phyloP scores from a whole-genome alignment of 2,329 filamentous ascomycete genomes.

The Madurella fahalii region DNA sequence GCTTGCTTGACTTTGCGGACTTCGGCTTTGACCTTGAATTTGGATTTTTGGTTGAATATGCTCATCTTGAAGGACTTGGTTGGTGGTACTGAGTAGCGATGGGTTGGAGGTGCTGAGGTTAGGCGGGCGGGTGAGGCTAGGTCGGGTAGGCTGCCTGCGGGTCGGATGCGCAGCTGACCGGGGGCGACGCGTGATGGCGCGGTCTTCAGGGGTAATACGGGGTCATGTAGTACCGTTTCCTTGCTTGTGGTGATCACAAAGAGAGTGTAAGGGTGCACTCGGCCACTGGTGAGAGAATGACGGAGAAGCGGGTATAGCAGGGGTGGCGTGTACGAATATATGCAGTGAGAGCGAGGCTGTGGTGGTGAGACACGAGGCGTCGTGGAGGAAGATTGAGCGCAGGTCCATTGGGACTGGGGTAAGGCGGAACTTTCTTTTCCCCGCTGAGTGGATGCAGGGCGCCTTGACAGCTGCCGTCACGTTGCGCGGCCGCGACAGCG shows the following conservation, averaged over 20 bases:
- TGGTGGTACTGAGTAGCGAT: slow-evolving; percentile 15
- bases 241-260: no score
- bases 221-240: not conserved
- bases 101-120: not conserved
- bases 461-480: slow-evolving; percentile 6
- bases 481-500: slow-evolving; percentile 5
- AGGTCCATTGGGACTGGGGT: slow-evolving; percentile 2
- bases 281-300: not conserved
- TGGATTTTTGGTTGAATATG: slow-evolving; percentile 42
- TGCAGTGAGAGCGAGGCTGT: not conserved
- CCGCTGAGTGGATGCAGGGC: not conserved
- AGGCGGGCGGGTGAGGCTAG: not conserved
- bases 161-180: not conserved
- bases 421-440: slow-evolving; percentile 4
- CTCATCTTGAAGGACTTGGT: slow-evolving; percentile 39
- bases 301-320: not conserved
- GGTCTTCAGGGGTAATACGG: not conserved
- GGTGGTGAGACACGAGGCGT: slow-evolving; percentile 8
- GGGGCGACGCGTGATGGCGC: not conserved
- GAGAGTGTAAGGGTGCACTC: no score
- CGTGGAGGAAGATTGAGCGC: not conserved
- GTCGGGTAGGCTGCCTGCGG: not conserved
- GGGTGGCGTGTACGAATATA: not conserved
- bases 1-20: slow-evolving; percentile 34
- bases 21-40: slow-evolving; percentile 52